Base-by-base conservation (phyloP, 169 alveolate species). In the Amoebophrya sp. region DNA sequence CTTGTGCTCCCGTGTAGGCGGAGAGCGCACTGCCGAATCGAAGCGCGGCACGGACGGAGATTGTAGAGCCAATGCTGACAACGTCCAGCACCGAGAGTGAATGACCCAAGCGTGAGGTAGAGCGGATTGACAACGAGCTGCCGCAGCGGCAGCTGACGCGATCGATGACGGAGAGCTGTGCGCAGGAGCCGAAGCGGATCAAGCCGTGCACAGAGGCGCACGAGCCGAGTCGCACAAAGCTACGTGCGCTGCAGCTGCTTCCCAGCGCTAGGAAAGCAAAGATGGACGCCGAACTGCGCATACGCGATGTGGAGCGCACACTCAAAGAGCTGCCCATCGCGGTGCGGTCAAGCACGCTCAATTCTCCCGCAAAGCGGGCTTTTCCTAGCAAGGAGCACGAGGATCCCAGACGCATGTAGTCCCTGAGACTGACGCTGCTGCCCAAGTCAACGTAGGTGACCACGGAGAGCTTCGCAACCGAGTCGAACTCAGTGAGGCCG, bases 21-120 rank as follows among this genome's bases (percentile, higher is more conserved):
- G 90, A 89, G 24, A 89, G 90, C 29, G 90, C 33, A 47, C 90
- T 89, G 40, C 90, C 90, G 40, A 33, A 23, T 10, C 53, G n/a
- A 23, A 89, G n/a, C 47, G 36, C 53, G 53, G 29, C 40, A 10
- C 36, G 41, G 90, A 89, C 41, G 6, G 90, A 34, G 24, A 89
- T 10, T 24, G 36, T 40, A 47, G 53, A 34, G 40, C 41, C 90
- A 33, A 34, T 14, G 33, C 40, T 14, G 36, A 47, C 23, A 23
- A 89, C 33, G 39, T 36, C 36, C 41, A 36, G 40, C 40, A 89
- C 90, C 40, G 90, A 89, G 36, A 89, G 34, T 0, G 90, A 6
- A 23, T 47, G 33, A 29, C 90, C 90, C 0, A 89, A 1, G n/a
- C 90, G 90, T 0, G 41, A 14, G 24, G 39, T 34, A 2, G 34